Conservation (phyloP, 1,139 yeast species). For the Candida sojae region DNA sequence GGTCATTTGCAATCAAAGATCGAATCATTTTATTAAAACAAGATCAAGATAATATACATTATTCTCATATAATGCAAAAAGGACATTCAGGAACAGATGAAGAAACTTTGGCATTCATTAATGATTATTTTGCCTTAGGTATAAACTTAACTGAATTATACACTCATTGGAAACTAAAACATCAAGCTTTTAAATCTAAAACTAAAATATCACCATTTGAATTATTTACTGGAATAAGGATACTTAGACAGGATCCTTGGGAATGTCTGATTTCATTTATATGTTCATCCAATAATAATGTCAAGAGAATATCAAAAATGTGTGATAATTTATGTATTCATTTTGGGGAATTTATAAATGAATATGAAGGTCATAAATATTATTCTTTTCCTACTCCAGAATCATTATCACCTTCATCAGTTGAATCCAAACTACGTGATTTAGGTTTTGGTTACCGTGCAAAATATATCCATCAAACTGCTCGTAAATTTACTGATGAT, state of each 20-base stretch:
- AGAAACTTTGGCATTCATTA: slow-evolving; percentile 48
- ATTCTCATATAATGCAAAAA: slow-evolving; percentile 28
- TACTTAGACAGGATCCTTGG: slow-evolving; percentile 95
- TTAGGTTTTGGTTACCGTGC: slow-evolving; percentile 94
- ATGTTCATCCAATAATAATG: slow-evolving; percentile 95
- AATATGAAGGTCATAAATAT: slow-evolving; percentile 49
- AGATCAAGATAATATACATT: slow-evolving; percentile 33
- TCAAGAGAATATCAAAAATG: slow-evolving; percentile 91
- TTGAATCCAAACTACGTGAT: slow-evolving; percentile 49
- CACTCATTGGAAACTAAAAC: slow-evolving; percentile 60
- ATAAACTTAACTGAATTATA: slow-evolving; percentile 57
- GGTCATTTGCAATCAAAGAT: slow-evolving; percentile 59
- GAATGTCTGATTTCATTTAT: slow-evolving; percentile 88
- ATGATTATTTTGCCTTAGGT: slow-evolving; percentile 71
- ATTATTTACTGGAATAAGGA: slow-evolving; percentile 70
- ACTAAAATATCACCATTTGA: slow-evolving; percentile 33
- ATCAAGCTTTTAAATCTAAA: slow-evolving; percentile 42
- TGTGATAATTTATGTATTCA: slow-evolving; percentile 75
- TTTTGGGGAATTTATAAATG: slow-evolving; percentile 66
- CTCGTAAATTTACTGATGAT: slow-evolving; percentile 45
- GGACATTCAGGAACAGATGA: slow-evolving; percentile 5
- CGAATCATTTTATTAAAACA: slow-evolving; percentile 56
- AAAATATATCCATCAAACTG: slow-evolving; percentile 80
- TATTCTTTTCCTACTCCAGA: slow-evolving; percentile 77
- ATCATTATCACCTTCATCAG: slow-evolving; percentile 37